Conservation (phyloP, 768 basidiomycete genomes). For the Boletus reticuloceps region DNA sequence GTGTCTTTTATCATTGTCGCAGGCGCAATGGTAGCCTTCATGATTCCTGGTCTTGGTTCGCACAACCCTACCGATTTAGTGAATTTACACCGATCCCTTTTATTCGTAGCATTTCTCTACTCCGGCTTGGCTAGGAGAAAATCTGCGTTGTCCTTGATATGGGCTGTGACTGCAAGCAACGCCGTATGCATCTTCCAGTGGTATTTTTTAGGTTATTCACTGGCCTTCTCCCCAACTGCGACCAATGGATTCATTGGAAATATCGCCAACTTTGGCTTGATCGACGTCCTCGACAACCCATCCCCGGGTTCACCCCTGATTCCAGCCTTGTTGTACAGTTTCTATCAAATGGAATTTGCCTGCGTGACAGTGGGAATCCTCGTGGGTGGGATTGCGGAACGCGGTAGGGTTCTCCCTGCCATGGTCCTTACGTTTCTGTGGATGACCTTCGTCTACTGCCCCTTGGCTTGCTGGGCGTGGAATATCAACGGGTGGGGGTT, state of each 20-base stretch:
- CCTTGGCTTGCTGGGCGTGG: conserved; percentile 87
- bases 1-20: conserved; percentile 66
- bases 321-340: conserved; percentile 78
- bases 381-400: conserved; percentile 81
- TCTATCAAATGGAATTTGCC: conserved; percentile 87
- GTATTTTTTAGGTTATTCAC: conserved; percentile 81
- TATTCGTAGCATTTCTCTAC: conserved; percentile 60
- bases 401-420: conserved; percentile 77
- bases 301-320: conserved; percentile 80
- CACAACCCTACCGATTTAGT: background rate
- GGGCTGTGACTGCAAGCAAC: conserved; percentile 71
- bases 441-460: conserved; percentile 87
- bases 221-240: conserved; percentile 78
- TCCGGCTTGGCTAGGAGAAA: conserved; percentile 72
- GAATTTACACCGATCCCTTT: background rate
- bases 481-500: conserved; percentile 79
- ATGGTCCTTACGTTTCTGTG: conserved; percentile 82
- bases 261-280: conserved; percentile 74
- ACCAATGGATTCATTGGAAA: conserved; percentile 79
- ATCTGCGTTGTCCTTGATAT: conserved; percentile 68
- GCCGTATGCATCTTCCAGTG: conserved; percentile 78
- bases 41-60: conserved; percentile 73
- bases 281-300: conserved; percentile 65
- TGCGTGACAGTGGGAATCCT: conserved; percentile 78
- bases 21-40: conserved; percentile 71